phyloP scores from a whole-genome alignment of 768 basidiomycete genomes.

The Leucosporidium creatinivorum region DNA sequence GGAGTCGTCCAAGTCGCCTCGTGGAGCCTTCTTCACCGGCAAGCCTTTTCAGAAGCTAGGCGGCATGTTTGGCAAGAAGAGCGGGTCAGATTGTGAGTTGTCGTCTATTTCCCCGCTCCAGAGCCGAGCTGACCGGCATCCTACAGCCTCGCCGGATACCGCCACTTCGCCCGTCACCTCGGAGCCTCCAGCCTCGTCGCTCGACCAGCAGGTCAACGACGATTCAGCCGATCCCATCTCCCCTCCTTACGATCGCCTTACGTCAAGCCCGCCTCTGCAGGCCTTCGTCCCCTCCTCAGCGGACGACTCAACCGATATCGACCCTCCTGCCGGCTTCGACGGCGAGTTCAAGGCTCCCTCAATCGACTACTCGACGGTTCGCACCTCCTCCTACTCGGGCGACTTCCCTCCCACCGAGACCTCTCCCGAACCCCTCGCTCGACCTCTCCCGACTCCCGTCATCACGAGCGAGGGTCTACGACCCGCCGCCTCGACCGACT shows the following conservation, averaged over 20 bases:
- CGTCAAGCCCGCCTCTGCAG: not conserved
- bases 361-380: too few species aligned
- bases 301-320: too few species aligned
- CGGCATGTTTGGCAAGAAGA: constrained; percentile 7
- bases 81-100: constrained; percentile 3
- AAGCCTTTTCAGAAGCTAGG: constrained; percentile 11
- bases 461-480: not conserved
- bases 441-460: not conserved
- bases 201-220: too few species aligned
- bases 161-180: not conserved
- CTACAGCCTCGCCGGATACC: not conserved
- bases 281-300: not conserved
- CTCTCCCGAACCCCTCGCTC: not conserved
- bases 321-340: too few species aligned
- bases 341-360: too few species aligned
- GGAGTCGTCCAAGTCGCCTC: not conserved
- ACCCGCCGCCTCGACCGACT: not conserved
- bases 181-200: not conserved
- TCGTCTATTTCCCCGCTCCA: not conserved
- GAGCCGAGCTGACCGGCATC: not conserved
- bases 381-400: not conserved
- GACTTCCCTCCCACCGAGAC: not conserved
- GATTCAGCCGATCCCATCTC: not conserved
- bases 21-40: constrained; percentile 11
- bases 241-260: not conserved